Evolutionary conservation across 768 basidiomycete genomes (phyloP).

Genomic region (Naganishia vaughanmartiniae): DNA sequence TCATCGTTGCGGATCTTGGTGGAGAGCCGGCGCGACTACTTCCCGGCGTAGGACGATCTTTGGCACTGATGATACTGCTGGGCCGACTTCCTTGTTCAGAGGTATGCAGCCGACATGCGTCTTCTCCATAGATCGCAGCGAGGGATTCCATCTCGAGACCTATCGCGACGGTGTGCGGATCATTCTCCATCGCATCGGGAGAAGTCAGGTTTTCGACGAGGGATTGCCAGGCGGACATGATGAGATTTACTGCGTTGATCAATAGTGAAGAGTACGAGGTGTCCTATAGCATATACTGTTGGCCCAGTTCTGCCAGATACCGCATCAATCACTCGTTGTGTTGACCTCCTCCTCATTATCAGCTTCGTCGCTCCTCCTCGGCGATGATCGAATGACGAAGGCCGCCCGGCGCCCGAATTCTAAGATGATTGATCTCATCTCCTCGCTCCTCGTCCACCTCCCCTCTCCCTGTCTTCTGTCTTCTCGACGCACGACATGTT

Average conservation of each 20-base stretch:
- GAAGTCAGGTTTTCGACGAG: conserved; percentile 41
- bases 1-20: conserved; percentile 4
- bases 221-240: conserved; percentile 19
- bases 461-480: too few species aligned
- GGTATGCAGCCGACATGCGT: conserved; percentile 7
- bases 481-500: too few species aligned
- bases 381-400: not conserved
- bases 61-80: conserved; percentile 9
- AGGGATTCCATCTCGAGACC: conserved; percentile 51
- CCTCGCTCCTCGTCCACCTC: too few species aligned
- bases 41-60: not conserved
- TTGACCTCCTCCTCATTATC: too few species aligned
- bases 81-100: conserved; percentile 10
- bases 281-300: not conserved
- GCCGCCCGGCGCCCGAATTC: too few species aligned
- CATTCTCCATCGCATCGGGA: conserved; percentile 37
- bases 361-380: not conserved
- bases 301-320: not conserved
- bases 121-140: conserved; percentile 42
- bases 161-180: conserved; percentile 42
- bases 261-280: not conserved
- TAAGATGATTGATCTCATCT: too few species aligned
- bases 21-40: not conserved
- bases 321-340: not conserved
- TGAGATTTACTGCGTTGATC: not conserved